Evolutionary conservation across 2,329 filamentous ascomycete genomes (phyloP), one percentile per base, ranked within the genome.

Genomic region (Chrysoporthe cubensis): DNA sequence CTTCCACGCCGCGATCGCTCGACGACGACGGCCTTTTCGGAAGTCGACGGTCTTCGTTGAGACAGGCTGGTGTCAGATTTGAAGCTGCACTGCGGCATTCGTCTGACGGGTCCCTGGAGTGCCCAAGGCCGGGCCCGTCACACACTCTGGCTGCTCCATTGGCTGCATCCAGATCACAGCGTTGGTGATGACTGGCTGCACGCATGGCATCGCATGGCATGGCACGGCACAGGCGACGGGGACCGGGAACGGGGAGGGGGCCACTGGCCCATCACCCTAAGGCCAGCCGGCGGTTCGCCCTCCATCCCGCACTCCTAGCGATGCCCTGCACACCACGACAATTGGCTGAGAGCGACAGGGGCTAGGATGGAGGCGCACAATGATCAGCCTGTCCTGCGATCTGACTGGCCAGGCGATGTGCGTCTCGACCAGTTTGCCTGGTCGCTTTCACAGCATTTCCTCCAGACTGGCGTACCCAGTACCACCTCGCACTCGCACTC

Each of bases 291-390:
- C 66, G 66, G 46, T 26, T 68, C 62, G 66, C 66, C 62, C 54
- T 67, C 50, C 50, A 8, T 46, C 59, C 65, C 65, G 48, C 56
- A 54, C 18, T 56, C 48, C 66, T 65, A 48, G 62, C 57, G 48
- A 60, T 57, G 34, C 4, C 4, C 32, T 26, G 34, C 40, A 13
- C 48, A 13, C 11, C 11, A 3, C 14, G 13, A 21, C 44, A 2
- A 69, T 67, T 67, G 67, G 67, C 60, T 54, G 9, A 21, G 40
- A 6, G 40, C n/a, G 56, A 62, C 67, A 69, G 67, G 67, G 67
- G 54, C 54, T 48, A 43, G 67, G 64, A 59, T 58, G 8, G 48
- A 66, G 60, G 44, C 66, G 67, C 67, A 67, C 18, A 32, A 13
- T 18, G 13, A 11, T 50, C 60, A 60, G 46, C 60, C 65, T 50